phyloP scores from a whole-genome alignment of 176 grass and related monocot genomes.

The Ensete ventricosum region DNA sequence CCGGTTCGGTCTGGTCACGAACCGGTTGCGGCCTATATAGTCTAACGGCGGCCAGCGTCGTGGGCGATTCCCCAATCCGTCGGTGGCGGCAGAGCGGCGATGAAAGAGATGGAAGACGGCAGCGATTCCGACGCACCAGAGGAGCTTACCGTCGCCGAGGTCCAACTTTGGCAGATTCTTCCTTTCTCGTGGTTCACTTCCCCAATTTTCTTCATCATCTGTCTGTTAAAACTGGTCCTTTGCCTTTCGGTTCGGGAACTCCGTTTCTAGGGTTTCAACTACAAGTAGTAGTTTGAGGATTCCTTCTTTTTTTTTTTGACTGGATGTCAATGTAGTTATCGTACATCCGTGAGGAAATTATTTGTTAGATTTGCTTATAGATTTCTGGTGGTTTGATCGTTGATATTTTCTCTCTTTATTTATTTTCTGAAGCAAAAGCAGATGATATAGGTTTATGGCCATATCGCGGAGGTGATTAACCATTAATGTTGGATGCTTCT shows the following conservation, averaged over 20 bases:
- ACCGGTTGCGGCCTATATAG: too few relatives aligned
- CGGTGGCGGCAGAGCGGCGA: not conserved
- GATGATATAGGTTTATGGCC: not conserved
- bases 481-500: not conserved
- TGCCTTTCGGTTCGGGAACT: not conserved
- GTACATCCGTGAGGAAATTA: not conserved
- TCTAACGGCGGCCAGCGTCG: too few relatives aligned
- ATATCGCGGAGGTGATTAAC: not conserved
- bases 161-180: not conserved
- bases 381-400: not conserved
- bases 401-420: not conserved
- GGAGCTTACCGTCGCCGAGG: slow-evolving; percentile 32
- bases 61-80: too few relatives aligned
- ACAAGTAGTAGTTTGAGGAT: not conserved
- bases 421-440: not conserved
- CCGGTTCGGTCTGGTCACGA: too few relatives aligned
- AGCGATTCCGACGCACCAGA: slow-evolving; percentile 40
- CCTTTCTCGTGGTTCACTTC: not conserved
- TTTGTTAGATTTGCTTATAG: not conserved
- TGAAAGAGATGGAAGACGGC: slow-evolving; percentile 19
- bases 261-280: not conserved
- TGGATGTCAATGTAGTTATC: too few relatives aligned
- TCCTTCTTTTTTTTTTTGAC: not conserved
- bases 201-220: not conserved
- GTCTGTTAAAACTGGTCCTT: not conserved